Evolutionary conservation across 208 protist species (phyloP).

Genomic region (Willaertia magna): DNA sequence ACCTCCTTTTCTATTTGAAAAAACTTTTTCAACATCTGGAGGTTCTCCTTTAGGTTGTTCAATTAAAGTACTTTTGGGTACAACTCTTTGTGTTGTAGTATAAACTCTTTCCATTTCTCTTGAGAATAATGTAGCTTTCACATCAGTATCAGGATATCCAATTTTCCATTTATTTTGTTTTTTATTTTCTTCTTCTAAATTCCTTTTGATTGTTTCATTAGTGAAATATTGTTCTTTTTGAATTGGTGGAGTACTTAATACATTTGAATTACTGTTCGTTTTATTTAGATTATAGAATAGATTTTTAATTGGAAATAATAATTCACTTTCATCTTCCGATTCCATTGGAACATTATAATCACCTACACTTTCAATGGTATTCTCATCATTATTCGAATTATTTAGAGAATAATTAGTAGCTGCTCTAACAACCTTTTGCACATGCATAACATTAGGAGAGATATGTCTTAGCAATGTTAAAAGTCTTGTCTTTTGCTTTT

Average conservation of each 20-base stretch:
- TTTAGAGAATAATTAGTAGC: too few relatives aligned
- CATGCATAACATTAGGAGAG: background rate
- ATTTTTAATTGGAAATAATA: too few relatives aligned
- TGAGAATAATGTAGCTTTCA: background rate
- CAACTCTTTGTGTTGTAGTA: background rate
- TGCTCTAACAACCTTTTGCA: background rate
- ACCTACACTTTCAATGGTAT: background rate
- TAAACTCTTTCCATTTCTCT: constrained; percentile 12
- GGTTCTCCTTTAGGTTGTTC: constrained; percentile 15
- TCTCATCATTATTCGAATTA: background rate
- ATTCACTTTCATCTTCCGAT: background rate
- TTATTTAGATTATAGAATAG: too few relatives aligned
- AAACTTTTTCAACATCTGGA: background rate
- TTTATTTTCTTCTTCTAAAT: background rate
- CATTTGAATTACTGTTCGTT: too few relatives aligned
- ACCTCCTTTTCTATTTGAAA: background rate
- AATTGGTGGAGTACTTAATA: too few relatives aligned
- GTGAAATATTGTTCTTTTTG: too few relatives aligned
- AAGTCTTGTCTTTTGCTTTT: too few relatives aligned
- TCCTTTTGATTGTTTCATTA: too few relatives aligned
- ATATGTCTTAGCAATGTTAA: background rate
- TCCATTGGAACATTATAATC: background rate
- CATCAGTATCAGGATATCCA: background rate
- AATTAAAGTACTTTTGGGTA: background rate
- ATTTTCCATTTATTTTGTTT: background rate